phyloP scores from a whole-genome alignment of 1,284 basidiomycete genomes.

The Sparassis latifolia region DNA sequence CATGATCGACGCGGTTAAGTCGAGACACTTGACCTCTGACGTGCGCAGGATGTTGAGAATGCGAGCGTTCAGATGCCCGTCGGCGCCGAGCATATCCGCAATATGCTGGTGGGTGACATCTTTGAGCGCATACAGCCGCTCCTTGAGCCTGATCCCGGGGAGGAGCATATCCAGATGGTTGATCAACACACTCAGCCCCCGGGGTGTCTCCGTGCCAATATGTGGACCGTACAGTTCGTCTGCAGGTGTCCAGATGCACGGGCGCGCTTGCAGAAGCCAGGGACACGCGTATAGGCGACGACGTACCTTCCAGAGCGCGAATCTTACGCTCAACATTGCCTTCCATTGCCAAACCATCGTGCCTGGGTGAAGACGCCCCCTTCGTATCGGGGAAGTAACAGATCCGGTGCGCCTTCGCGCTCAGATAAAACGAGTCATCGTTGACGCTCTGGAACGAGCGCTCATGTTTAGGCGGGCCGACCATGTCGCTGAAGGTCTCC shows the following conservation, averaged over 20 bases:
- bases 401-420: conserved; percentile 32
- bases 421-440: conserved; percentile 41
- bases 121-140: conserved; percentile 29
- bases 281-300: background rate
- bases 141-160: conserved; percentile 41
- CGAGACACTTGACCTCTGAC: conserved; percentile 20
- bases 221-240: conserved; percentile 35
- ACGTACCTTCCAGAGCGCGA: conserved; percentile 5
- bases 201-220: conserved; percentile 37
- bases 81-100: conserved; percentile 33
- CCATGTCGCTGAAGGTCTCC: conserved; percentile 33
- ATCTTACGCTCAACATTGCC: conserved; percentile 4
- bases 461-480: conserved; percentile 32
- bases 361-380: background rate
- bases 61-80: conserved; percentile 22
- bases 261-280: background rate
- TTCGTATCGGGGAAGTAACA: conserved; percentile 19
- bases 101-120: conserved; percentile 36
- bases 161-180: conserved; percentile 32
- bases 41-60: conserved; percentile 19
- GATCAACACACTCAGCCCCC: conserved; percentile 29
- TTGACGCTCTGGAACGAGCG: conserved; percentile 34
- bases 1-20: conserved; percentile 37
- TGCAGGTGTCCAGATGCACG: conserved; percentile 9
- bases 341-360: background rate